Evolutionary conservation across 1,139 yeast species (phyloP).

Genomic region (Diutina ranongensis): DNA sequence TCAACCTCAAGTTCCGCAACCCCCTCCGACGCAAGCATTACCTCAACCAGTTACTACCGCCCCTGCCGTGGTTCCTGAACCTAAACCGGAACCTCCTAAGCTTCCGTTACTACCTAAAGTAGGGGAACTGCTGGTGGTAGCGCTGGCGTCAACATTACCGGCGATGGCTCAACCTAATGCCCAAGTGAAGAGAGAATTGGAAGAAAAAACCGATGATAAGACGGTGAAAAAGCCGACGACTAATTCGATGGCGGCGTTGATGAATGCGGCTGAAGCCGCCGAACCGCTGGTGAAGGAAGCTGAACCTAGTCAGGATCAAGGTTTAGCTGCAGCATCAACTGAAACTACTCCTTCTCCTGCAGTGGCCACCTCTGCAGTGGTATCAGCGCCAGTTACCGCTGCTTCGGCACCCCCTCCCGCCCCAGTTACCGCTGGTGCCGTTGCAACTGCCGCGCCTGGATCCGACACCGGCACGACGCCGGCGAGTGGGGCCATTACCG

Average conservation of each 20-base stretch:
- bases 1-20: conserved; percentile 9
- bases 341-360: conserved; percentile 7
- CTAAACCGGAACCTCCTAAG: conserved; percentile 6
- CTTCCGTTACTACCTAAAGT: background rate
- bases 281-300: conserved; percentile 6
- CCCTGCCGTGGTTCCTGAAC: conserved; percentile 6
- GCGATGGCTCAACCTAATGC: background rate
- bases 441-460: background rate
- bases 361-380: background rate
- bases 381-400: background rate
- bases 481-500: too few species aligned
- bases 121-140: background rate
- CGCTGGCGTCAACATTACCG: background rate
- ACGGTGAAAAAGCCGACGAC: conserved; percentile 13
- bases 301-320: conserved; percentile 1
- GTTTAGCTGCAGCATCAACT: conserved; percentile 7
- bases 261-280: conserved; percentile 6
- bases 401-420: background rate
- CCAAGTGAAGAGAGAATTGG: conserved; percentile 25
- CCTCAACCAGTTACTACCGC: conserved; percentile 1
- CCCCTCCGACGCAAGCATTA: conserved; percentile 8
- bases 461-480: too few species aligned
- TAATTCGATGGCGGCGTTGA: conserved; percentile 16
- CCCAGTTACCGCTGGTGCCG: background rate
- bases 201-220: conserved; percentile 22